phyloP scores from a whole-genome alignment of 192 early-diverging fungal genomes.

The Podila minutissima region DNA sequence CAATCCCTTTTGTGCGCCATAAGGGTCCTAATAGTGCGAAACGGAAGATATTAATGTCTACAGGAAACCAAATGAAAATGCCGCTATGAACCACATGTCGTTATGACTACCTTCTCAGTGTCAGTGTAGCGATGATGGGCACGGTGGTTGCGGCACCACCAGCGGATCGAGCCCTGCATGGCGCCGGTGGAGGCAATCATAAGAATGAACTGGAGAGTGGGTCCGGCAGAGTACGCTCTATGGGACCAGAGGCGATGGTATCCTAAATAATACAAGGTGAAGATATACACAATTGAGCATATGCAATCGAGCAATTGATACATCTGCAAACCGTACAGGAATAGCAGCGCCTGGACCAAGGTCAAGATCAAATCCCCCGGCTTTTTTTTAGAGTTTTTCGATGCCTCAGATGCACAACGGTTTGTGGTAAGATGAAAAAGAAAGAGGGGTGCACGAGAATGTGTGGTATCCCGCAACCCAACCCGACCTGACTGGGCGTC shows the following conservation, averaged over 20 bases:
- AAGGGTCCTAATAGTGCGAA: slow-evolving; percentile 77
- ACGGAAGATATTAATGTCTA: slow-evolving; percentile 7
- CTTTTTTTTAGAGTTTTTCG: too few relatives aligned
- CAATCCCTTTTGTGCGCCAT: slow-evolving; percentile 80
- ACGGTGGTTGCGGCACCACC: slow-evolving; percentile 87
- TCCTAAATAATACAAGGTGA: slow-evolving; percentile 27
- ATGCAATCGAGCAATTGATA: too few relatives aligned
- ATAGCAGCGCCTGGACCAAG: not conserved
- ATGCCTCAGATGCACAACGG: too few relatives aligned
- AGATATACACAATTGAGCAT: too few relatives aligned
- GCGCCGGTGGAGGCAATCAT: slow-evolving; percentile 68
- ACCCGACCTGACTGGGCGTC: too few relatives aligned
- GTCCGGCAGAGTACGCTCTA: slow-evolving; percentile 71
- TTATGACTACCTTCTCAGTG: slow-evolving; percentile 32
- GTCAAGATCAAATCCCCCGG: too few relatives aligned
- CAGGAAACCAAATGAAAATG: not conserved
- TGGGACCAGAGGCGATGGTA: slow-evolving; percentile 88
- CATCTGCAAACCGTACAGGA: too few relatives aligned
- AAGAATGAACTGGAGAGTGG: slow-evolving; percentile 66
- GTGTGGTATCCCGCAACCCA: too few relatives aligned
- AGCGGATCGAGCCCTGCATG: slow-evolving; percentile 81
- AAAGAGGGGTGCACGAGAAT: not conserved
- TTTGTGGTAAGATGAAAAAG: not conserved
- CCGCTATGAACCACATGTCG: not conserved
- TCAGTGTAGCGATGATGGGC: slow-evolving; percentile 80